A percentile compares a stretch with the other conserved stretches of the same genome.
Conservation (phyloP, 768 basidiomycete genomes). For the Suillus paluster region DNA sequence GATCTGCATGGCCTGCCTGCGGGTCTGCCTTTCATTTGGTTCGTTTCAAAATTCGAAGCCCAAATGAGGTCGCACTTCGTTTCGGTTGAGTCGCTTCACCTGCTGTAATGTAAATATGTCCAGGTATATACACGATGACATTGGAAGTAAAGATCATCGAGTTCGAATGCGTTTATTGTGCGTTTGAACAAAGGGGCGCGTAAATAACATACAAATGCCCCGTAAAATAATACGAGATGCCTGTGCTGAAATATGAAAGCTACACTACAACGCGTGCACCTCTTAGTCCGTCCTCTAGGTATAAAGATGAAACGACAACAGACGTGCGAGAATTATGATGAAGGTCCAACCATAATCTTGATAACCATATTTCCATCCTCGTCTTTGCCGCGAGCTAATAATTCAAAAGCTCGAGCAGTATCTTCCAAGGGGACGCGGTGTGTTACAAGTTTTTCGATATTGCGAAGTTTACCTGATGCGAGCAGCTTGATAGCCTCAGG, state of each 20-base stretch:
- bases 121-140: not conserved
- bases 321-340: conserved; percentile 13
- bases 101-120: not conserved
- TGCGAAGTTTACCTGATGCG: conserved; percentile 61
- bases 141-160: not conserved
- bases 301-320: conserved; percentile 1
- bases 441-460: conserved; percentile 77
- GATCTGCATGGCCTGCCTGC: not conserved
- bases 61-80: not conserved
- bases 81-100: not conserved
- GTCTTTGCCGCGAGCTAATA: conserved; percentile 77
- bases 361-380: conserved; percentile 82
- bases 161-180: not conserved
- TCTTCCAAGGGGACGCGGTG: conserved; percentile 73
- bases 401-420: conserved; percentile 78
- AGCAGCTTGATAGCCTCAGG: conserved; percentile 82
- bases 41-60: conserved; percentile 2
- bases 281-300: conserved; percentile 14
- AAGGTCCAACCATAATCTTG: conserved; percentile 81
- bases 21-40: not conserved
- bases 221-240: conserved; percentile 5
- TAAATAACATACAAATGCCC: conserved; percentile 26
- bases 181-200: not conserved
- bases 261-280: conserved; percentile 10
- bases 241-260: conserved; percentile 16